Evolutionary conservation across 1,284 basidiomycete genomes (phyloP), one percentile per base, ranked within the genome.

Genomic region (Veloboletus limbatus): DNA sequence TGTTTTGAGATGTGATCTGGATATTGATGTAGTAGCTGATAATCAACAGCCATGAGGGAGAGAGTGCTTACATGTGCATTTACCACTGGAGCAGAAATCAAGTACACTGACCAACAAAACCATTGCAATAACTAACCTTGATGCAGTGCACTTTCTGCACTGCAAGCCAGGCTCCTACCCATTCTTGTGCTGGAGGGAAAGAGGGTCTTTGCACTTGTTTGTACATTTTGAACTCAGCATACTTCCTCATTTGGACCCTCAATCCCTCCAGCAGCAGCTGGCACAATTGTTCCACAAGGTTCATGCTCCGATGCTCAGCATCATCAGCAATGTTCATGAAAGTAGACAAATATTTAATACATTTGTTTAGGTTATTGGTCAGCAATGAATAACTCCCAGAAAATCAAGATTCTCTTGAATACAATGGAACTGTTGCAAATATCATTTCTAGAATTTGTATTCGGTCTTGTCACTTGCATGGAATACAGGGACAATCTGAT

Each of bases 361-460:
- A 17, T 42, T 42, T 40, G 3, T 35, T 43, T 21, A 35, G 33
- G 33, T 43, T 28, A 35, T 35, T 22, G 3, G 33, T 35, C n/a
- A 18, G 17, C 17, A 20, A 43, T 35, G 41, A 25, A 43, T 43
- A 43, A 43, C 41, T 43, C 41, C 33, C 3, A 35, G 28, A 43
- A 43, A 35, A 33, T 43, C 33, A 17, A 35, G 14, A 4, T n/a
- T 3, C 28, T 31, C 7, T 22, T 41, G 14, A 41, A 33, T 28
- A 35, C 7, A 5, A 43, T 43, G 33, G 7, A 8, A 11, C 2
- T 3, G 16, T 24, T 28, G 6, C 34, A 43, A 30, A 35, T 43
- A 43, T 36, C 20, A 17, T 30, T 43, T 13, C 40, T 32, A 2
- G 40, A 42, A 26, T 42, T 42, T 10, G 25, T 36, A 13, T n/a